phyloP scores from a whole-genome alignment of 768 basidiomycete genomes.

The Hypholoma sublateritium region DNA sequence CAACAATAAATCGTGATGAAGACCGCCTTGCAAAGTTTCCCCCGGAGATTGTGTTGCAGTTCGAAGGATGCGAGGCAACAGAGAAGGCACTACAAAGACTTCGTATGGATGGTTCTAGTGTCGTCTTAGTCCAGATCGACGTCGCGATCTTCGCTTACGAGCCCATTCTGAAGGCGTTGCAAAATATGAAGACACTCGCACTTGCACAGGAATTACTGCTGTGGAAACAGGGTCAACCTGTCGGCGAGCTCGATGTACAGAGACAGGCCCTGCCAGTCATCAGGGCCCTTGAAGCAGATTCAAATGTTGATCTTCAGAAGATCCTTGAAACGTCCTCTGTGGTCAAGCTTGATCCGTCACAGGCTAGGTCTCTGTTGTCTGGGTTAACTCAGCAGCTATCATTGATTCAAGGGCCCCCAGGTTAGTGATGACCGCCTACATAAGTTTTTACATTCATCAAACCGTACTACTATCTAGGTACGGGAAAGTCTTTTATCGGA shows the following conservation, averaged over 20 bases:
- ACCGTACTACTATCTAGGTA: conserved; percentile 40
- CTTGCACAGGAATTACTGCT: conserved; percentile 51
- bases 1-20: conserved; percentile 54
- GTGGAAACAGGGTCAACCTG: conserved; percentile 39
- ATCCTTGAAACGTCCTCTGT: conserved; percentile 35
- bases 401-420: conserved; percentile 72
- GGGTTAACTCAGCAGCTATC: conserved; percentile 58
- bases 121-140: conserved; percentile 57
- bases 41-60: conserved; percentile 52
- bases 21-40: conserved; percentile 44
- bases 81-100: conserved; percentile 39
- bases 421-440: conserved; percentile 42
- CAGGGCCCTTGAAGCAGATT: conserved; percentile 28
- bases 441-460: conserved; percentile 25
- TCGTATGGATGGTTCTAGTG: conserved; percentile 26
- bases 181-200: conserved; percentile 44
- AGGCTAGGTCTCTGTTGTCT: conserved; percentile 44
- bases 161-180: conserved; percentile 58
- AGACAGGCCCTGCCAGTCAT: conserved; percentile 16
- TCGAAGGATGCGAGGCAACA: conserved; percentile 43
- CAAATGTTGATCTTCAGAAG: conserved; percentile 37
- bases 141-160: conserved; percentile 64
- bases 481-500: conserved; percentile 75
- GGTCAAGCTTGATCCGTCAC: conserved; percentile 52
- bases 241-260: conserved; percentile 3